Conservation (phyloP, 257 asterid species). For the Forsythia suspensa region DNA sequence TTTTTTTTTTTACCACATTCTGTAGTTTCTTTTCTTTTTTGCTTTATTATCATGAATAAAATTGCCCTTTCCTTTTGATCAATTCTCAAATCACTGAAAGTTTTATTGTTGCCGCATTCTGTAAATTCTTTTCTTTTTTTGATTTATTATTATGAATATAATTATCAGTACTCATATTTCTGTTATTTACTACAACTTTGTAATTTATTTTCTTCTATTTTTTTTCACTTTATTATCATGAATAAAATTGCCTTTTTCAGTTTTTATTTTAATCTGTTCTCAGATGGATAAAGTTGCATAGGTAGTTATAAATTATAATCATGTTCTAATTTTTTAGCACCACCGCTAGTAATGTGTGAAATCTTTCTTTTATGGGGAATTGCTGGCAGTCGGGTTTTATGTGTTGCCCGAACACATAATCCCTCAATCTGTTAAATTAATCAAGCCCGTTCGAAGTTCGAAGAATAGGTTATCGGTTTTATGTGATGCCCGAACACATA, state of each 20-base stretch:
- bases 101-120: conserved; percentile 1
- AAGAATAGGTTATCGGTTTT: neutral
- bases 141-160: too few relatives aligned
- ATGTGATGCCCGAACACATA: too few relatives aligned
- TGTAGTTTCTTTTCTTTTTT: too few relatives aligned
- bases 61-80: too few relatives aligned
- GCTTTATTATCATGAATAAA: neutral
- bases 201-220: neutral
- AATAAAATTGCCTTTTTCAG: neutral
- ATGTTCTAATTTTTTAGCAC: neutral
- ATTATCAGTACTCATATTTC: neutral
- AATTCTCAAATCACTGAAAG: too few relatives aligned
- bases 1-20: too few relatives aligned
- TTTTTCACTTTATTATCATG: too few relatives aligned
- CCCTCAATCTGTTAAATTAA: too few relatives aligned
- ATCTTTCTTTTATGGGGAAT: neutral
- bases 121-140: neutral
- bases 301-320: neutral
- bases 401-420: too few relatives aligned
- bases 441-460: too few relatives aligned
- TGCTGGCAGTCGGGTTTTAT: too few relatives aligned
- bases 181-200: too few relatives aligned
- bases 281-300: neutral
- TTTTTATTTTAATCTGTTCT: neutral
- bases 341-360: neutral